These are phyloP conservation scores for Tetrapisispora nanseiensis DNA, from an alignment of 805 yeast genomes.

Conservation along the genomic window DNA sequence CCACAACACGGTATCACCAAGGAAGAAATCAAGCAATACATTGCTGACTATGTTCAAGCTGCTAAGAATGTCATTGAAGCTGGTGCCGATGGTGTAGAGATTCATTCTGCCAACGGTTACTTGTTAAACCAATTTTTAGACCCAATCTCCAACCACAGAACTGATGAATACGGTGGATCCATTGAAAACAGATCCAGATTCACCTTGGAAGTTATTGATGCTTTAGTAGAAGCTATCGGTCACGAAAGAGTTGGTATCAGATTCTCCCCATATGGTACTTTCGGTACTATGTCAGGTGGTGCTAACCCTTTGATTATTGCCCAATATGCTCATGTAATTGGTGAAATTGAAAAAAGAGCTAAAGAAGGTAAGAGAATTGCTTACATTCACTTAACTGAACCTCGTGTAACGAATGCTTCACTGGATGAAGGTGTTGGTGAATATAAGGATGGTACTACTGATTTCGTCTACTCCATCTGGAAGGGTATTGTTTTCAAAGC, in stretches of 20 bases:
- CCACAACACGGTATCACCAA: constrained; percentile 24
- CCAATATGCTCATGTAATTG: constrained; percentile 32
- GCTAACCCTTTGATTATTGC: constrained; percentile 25
- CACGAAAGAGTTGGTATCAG: constrained; percentile 39
- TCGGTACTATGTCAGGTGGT: constrained; percentile 32
- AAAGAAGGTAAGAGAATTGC: constrained; percentile 29
- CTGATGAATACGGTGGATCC: constrained; percentile 47
- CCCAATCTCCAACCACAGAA: constrained; percentile 34
- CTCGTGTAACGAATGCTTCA: constrained; percentile 28
- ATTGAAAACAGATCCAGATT: constrained; percentile 40
- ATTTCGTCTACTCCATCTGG: constrained; percentile 35
- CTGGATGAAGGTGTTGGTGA: constrained; percentile 21
- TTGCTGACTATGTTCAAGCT: constrained; percentile 35
- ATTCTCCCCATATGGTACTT: constrained; percentile 37
- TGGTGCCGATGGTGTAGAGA: constrained; percentile 51
- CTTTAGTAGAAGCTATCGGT: constrained; percentile 42
- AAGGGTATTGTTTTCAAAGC: constrained; percentile 36
- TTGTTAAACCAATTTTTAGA: constrained; percentile 46
- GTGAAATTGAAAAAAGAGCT: constrained; percentile 32
- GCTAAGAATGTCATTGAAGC: constrained; percentile 32
- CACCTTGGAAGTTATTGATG: constrained; percentile 40
- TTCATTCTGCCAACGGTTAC: constrained; percentile 62
- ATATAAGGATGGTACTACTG: constrained; percentile 26
- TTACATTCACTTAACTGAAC: constrained; percentile 34
- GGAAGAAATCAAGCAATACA: constrained; percentile 32